Base-by-base conservation (phyloP, 2,329 filamentous ascomycete genomes). In the Paracoccidioides brasiliensis region DNA sequence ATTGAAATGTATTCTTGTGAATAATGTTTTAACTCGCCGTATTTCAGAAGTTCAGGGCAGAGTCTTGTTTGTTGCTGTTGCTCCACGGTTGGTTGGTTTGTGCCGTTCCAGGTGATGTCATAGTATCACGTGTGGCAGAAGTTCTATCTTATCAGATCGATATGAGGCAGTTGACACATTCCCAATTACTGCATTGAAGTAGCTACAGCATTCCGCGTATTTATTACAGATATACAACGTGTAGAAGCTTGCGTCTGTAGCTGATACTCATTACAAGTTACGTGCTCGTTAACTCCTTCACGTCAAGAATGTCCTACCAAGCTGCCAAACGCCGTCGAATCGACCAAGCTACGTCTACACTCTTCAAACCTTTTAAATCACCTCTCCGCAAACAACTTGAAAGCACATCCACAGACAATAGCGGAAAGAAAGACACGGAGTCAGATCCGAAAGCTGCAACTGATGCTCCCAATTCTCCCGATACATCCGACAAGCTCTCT, bases 341-440 rank as follows among this genome's bases (percentile, higher is more conserved):
- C 59, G 77, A 83, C 56, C 72, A 77, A 46, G 77, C 80, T 42
- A 70, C 76, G 28, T 75, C 74, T n/a, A 78, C 78, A 5, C 77
- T 88, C 50, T 78, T 78, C 59, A 85, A 83, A 65, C 85, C 85
- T 0, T 89, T 89, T 72, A 83, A 84, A 61, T 88, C 85, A 48
- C 85, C 84, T 12, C 77, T 85, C 58, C 79, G 78, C 61, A 76
- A 73, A 41, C 72, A 74, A 12, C 43, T 51, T 22, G 50, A 35
- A 38, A 32, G 30, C 12, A 15, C 37, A 32, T 15, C 50, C 15
- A 22, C 37, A 42, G 50, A 52, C 5, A 33, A 32, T 2, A 28
- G 9, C 12, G 28, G 28, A 5, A 40, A 52, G 33, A 28, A 22
- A 32, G 35, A 32, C 14, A 15, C 2, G 8, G 22, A 28, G 10